Percentiles rank a stretch among this genome's conserved stretches.
Conservation (phyloP, 805 yeast genomes). For the Cyberlindnera americana region DNA sequence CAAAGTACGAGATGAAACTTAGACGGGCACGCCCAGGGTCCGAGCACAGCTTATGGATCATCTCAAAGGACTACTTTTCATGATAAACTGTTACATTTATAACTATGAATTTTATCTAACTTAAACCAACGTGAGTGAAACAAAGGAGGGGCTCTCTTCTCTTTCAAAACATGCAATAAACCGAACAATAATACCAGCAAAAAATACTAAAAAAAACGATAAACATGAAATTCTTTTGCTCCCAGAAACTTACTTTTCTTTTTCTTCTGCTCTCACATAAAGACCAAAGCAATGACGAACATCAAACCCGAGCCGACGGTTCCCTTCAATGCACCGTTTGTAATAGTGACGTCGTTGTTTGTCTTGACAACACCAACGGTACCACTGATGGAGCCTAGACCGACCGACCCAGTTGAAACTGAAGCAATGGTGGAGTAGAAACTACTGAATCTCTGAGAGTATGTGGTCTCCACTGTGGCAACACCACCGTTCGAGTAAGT, state of each 20-base stretch:
- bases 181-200: not conserved
- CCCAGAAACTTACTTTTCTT: too few relatives aligned
- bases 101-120: too few relatives aligned
- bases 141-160: too few relatives aligned
- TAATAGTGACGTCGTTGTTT: constrained; percentile 38
- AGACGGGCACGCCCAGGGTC: too few relatives aligned
- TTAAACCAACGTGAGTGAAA: too few relatives aligned
- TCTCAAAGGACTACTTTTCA: too few relatives aligned
- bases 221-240: too few relatives aligned
- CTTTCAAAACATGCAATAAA: not conserved
- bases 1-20: too few relatives aligned
- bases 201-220: too few relatives aligned
- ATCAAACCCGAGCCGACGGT: constrained; percentile 16
- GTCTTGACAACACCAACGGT: constrained; percentile 59
- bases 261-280: constrained; percentile 11
- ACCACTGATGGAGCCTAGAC: constrained; percentile 74
- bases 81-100: too few relatives aligned
- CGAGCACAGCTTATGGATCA: too few relatives aligned
- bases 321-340: constrained; percentile 12
- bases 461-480: constrained; percentile 46
- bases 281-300: constrained; percentile 18
- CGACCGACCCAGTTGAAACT: constrained; percentile 65
- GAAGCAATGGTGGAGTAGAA: constrained; percentile 43
- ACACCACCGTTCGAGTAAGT: constrained; percentile 44
- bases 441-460: constrained; percentile 49